These are phyloP conservation scores for Schizopora paradoxa DNA, from an alignment of 1,284 basidiomycete genomes.

Conservation along the genomic window DNA sequence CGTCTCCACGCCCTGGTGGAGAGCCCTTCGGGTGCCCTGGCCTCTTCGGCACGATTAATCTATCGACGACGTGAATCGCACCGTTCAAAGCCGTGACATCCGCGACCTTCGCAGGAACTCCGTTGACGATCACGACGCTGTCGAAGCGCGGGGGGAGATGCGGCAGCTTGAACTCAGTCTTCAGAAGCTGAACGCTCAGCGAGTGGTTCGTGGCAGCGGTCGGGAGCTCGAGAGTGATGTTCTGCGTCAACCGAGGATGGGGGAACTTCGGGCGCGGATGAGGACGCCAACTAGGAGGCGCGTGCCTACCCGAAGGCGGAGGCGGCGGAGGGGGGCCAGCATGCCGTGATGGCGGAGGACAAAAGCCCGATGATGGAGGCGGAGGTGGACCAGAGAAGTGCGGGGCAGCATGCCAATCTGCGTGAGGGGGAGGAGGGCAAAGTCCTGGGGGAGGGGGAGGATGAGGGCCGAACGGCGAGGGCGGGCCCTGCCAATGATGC, in stretches of 20 bases:
- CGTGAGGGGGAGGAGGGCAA: not conserved
- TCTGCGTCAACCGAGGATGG: constrained; percentile 40
- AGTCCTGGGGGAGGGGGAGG: not conserved
- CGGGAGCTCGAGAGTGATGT: constrained; percentile 40
- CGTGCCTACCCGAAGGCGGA: constrained; percentile 2
- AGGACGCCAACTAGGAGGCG: constrained; percentile 5
- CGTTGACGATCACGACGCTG: constrained; percentile 55
- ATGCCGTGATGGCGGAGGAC: not conserved
- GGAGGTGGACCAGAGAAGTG: not conserved
- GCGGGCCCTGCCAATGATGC: not conserved
- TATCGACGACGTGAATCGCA: constrained; percentile 50
- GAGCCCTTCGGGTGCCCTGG: constrained; percentile 4
- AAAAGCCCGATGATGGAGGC: not conserved
- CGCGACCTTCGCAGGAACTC: constrained; percentile 37
- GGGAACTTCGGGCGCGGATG: constrained; percentile 14
- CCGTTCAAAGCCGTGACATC: constrained; percentile 62
- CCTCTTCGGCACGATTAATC: constrained; percentile 50
- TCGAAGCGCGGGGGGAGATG: constrained; percentile 29
- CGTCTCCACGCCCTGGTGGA: not conserved
- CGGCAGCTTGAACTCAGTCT: constrained; percentile 34
- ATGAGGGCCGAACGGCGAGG: not conserved
- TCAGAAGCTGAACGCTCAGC: constrained; percentile 45
- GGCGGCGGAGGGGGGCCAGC: constrained; percentile 12
- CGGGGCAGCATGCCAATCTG: not conserved
- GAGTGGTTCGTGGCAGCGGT: constrained; percentile 47